Conservation (phyloP, 805 yeast genomes). For the Zygotorulaspora florentina region DNA sequence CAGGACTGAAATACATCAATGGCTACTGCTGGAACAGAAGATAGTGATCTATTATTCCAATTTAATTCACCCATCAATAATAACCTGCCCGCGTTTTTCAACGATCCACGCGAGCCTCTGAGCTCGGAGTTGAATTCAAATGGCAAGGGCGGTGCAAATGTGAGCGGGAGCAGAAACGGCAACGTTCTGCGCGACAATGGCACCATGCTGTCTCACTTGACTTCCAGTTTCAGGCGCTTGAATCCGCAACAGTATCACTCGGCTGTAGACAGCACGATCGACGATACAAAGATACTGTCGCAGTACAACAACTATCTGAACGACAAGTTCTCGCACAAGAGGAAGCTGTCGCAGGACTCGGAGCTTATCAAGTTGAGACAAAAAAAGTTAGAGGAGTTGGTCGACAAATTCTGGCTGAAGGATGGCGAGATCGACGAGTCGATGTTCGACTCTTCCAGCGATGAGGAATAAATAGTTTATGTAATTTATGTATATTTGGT, state of each 20-base stretch:
- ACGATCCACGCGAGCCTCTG: not conserved
- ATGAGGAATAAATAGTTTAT: conserved; percentile 20
- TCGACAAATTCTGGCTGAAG: conserved; percentile 27
- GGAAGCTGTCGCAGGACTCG: conserved; percentile 1
- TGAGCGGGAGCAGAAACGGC: not conserved
- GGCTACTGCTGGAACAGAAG: conserved; percentile 13
- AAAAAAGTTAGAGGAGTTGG: conserved; percentile 16
- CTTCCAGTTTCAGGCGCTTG: conserved; percentile 4
- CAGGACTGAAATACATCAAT: conserved; percentile 1
- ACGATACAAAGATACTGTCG: conserved; percentile 10
- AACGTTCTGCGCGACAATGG: not conserved
- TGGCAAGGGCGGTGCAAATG: not conserved
- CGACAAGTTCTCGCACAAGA: conserved; percentile 5
- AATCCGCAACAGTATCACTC: conserved; percentile 10
- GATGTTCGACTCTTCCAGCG: conserved; percentile 33
- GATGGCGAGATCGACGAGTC: conserved; percentile 24
- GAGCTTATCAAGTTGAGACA: conserved; percentile 6
- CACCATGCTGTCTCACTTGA: not conserved
- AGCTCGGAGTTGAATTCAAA: not conserved
- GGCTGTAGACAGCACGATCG: not conserved
- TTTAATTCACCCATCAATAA: conserved; percentile 16
- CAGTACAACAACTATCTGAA: conserved; percentile 19
- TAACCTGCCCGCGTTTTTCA: not conserved
- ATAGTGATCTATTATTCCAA: conserved; percentile 14
- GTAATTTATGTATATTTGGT: conserved; percentile 32